A percentile compares a stretch with the other conserved stretches of the same genome.
Conservation (phyloP, 2,329 filamentous ascomycete genomes). For the Colletotrichum cordylinicola region DNA sequence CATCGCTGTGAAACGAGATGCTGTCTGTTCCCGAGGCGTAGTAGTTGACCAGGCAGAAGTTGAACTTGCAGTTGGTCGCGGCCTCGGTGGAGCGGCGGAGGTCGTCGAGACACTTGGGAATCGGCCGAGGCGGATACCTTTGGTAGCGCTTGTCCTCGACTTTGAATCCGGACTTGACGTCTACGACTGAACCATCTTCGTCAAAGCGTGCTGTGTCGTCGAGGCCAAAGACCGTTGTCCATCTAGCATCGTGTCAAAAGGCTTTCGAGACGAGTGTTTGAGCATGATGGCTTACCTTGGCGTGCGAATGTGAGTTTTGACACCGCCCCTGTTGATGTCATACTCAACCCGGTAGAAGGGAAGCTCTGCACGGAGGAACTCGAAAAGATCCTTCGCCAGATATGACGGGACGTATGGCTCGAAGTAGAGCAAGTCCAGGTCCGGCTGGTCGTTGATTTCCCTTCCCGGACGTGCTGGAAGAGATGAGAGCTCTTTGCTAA, state of each 20-base stretch:
- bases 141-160: slow-evolving; percentile 59
- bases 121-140: slow-evolving; percentile 67
- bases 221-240: slow-evolving; percentile 62
- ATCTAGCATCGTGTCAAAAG: slow-evolving; percentile 28
- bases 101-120: slow-evolving; percentile 72
- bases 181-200: slow-evolving; percentile 45
- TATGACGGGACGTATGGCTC: slow-evolving; percentile 71
- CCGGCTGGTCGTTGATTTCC: slow-evolving; percentile 68
- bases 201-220: slow-evolving; percentile 69
- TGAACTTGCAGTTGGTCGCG: slow-evolving; percentile 71
- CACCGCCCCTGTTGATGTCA: slow-evolving; percentile 69
- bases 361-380: slow-evolving; percentile 72
- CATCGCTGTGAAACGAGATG: slow-evolving; percentile 81
- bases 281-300: slow-evolving; percentile 40
- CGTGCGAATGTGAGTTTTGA: slow-evolving; percentile 65
- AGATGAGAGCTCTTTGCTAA: slow-evolving; percentile 44
- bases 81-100: slow-evolving; percentile 69
- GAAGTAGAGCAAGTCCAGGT: slow-evolving; percentile 78
- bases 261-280: neutral
- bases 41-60: slow-evolving; percentile 85
- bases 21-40: slow-evolving; percentile 79
- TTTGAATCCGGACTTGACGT: slow-evolving; percentile 45
- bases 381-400: slow-evolving; percentile 66
- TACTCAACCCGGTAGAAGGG: slow-evolving; percentile 81
- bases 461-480: slow-evolving; percentile 58